A percentile compares a stretch with the other conserved stretches of the same genome.
Conservation (phyloP, 257 asterid species). For the Petunia axillaris region DNA sequence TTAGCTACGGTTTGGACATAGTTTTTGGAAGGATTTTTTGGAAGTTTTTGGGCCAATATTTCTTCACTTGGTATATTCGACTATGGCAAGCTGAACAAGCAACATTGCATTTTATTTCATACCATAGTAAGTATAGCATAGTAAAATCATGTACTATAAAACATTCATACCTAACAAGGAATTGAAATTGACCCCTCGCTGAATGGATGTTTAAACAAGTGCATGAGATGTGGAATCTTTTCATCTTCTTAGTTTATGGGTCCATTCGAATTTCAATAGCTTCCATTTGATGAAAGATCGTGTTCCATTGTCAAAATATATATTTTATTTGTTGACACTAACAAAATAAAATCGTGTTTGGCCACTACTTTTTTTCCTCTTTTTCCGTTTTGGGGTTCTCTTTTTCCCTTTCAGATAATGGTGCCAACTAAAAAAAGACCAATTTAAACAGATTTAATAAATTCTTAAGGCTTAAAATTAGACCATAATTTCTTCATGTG, state of each 20-base stretch:
- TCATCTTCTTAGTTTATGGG: neutral
- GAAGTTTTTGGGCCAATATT: no score
- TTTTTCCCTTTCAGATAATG: neutral
- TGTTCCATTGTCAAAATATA: neutral
- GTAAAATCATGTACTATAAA: no score
- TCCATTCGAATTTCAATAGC: neutral
- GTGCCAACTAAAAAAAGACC: neutral
- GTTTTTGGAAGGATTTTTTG: no score
- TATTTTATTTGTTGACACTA: neutral
- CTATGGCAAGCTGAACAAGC: no score
- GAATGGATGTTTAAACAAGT: neutral
- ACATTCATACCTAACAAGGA: no score
- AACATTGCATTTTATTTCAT: no score
- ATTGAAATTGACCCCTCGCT: no score
- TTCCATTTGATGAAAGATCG: neutral
- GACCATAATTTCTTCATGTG: neutral
- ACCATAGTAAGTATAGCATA: no score
- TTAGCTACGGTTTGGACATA: no score
- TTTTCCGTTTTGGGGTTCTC: neutral
- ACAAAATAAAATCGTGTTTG: neutral
- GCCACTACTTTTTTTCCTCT: slow-evolving; percentile 3
- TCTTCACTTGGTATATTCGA: no score
- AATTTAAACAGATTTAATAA: neutral
- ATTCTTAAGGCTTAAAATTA: neutral
- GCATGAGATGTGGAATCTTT: neutral